These are phyloP conservation scores for Rhynchospora breviuscula DNA, from an alignment of 176 grass and related monocot species.

Conservation along the genomic window DNA sequence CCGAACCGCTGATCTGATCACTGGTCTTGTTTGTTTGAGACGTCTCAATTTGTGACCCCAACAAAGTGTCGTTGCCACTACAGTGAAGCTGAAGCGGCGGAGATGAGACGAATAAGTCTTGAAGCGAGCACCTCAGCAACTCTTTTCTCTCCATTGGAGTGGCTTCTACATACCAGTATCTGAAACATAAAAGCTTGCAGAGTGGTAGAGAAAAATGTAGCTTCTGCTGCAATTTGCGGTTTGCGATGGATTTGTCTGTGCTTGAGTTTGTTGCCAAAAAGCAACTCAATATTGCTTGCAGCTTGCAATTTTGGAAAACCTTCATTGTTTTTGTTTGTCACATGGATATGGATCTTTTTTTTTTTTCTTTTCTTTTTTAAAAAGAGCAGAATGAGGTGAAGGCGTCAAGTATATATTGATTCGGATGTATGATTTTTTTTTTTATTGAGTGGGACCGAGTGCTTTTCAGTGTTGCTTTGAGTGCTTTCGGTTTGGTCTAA, in stretches of 20 bases:
- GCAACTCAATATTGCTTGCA: constrained; percentile 6
- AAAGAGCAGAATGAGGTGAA: not conserved
- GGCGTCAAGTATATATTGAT: not conserved
- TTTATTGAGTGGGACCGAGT: not conserved
- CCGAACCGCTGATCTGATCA: not conserved
- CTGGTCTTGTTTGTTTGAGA: not conserved
- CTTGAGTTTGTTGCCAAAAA: not conserved
- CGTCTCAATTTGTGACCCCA: not conserved
- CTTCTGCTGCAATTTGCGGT: not conserved
- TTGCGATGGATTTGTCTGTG: not conserved
- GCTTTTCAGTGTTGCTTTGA: not conserved
- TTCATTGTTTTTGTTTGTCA: constrained; percentile 3
- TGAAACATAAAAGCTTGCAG: not conserved
- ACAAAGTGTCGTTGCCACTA: constrained; percentile 10
- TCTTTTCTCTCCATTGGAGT: constrained; percentile 29
- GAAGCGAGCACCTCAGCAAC: constrained; percentile 30
- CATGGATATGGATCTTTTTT: not conserved
- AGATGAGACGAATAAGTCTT: constrained; percentile 36
- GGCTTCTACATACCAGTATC: constrained; percentile 10
- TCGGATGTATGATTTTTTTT: not conserved
- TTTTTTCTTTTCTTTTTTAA: not conserved
- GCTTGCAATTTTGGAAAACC: constrained; percentile 3
- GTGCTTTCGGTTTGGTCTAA: constrained; percentile 21
- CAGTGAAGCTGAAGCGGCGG: not conserved
- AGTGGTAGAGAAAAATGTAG: not conserved